A percentile compares a stretch with the other conserved stretches of the same genome.
These are phyloP conservation scores for Persicaria maculosa DNA, from an alignment of 148 eudicot species.

Conservation along the genomic window DNA sequence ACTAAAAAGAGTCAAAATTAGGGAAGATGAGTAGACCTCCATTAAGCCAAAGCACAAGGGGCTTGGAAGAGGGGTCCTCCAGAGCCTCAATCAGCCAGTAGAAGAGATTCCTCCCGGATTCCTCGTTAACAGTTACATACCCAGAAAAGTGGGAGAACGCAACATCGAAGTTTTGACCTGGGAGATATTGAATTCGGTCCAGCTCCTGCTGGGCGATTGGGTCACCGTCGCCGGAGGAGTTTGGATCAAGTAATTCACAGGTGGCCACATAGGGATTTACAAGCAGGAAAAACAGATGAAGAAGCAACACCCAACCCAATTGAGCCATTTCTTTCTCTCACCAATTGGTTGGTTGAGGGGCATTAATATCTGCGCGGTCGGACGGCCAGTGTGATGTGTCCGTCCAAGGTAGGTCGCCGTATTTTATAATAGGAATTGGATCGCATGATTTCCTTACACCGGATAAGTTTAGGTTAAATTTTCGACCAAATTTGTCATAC, in stretches of 20 bases:
- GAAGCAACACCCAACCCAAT: conserved; percentile 23
- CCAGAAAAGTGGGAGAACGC: conserved; percentile 71
- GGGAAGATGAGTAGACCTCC: conserved; percentile 44
- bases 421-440: too few relatives aligned
- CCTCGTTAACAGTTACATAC: conserved; percentile 59
- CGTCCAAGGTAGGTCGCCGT: neutral
- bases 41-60: conserved; percentile 87
- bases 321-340: conserved; percentile 22
- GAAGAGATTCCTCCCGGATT: conserved; percentile 67
- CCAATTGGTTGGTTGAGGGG: neutral
- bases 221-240: conserved; percentile 19
- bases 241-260: conserved; percentile 10
- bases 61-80: conserved; percentile 67
- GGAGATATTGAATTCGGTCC: conserved; percentile 44
- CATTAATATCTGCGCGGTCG: neutral
- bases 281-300: conserved; percentile 18
- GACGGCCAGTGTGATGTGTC: neutral
- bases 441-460: too few relatives aligned
- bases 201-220: conserved; percentile 35
- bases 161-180: conserved; percentile 67
- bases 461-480: too few relatives aligned
- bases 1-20: neutral
- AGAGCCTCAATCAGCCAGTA: conserved; percentile 83
- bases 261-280: conserved; percentile 17
- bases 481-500: too few relatives aligned